Base-by-base conservation (phyloP, 1,284 basidiomycete species). In the Ganoderma meredithae region DNA sequence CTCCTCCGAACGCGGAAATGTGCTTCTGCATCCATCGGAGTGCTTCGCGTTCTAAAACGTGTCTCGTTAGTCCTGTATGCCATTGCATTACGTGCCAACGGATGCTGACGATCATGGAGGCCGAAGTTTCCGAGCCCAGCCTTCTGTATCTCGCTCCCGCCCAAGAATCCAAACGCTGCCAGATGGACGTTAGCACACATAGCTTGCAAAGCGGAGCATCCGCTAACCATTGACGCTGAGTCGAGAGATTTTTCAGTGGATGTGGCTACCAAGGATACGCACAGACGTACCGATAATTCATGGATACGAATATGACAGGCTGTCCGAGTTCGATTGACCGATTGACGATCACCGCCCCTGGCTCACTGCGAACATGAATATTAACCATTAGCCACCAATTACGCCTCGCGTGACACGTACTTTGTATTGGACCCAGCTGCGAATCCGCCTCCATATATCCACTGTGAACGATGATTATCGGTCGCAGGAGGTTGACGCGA, bases 111-210 rank as follows among this genome's bases (percentile, higher is more conserved):
- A 70, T 88, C 86, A 58, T 81, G 83, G 5, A 89, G 75, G 1
- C 88, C 88, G 0, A 88, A 74, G 71, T 90, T 90, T 0, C 85
- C 83, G 1, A 86, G 76, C 3, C 86, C 85, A 4, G 84, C 86
- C 17, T 79, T 80, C 56, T 82, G 79, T 27, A 86, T 81, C 72
- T 88, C 84, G 63, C 83, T 73, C 17, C 86, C 66, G 1, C 70
- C 68, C n/a, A 73, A 62, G 62, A 72, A 71, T 9, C 71, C 71
- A 60, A 72, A 69, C 8, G 67, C 69, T 70, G 15, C 7, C 36
- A 7, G 36, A 8, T 10, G 36, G 7, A 60, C 7, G 15, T 49
- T 4, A 55, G 60, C 33, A 25, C 41, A 22, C 7, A 43, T 6
- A 19, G 22, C 31, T 31, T 2, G 19, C 7, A 39, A 77, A 68